Percentiles rank a stretch among this genome's conserved stretches.
These are phyloP conservation scores for Rubroshorea leprosula DNA, from an alignment of 345 rosid genomes.

Conservation along the genomic window DNA sequence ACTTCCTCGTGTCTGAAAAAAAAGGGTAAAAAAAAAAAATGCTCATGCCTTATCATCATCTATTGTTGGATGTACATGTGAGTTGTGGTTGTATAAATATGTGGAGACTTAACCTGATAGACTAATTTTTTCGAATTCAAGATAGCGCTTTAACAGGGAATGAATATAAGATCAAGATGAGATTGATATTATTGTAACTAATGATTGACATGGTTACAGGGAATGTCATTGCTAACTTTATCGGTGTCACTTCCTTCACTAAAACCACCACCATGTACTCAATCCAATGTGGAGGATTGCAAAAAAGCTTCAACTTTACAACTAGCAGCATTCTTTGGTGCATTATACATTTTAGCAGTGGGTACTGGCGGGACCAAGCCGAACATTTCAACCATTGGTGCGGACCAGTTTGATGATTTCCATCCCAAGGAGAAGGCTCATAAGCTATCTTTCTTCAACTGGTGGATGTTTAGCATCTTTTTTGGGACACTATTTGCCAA, in stretches of 20 bases:
- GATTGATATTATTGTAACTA: not conserved
- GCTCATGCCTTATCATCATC: no score
- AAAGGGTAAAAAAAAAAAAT: no score
- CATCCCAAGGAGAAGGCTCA: conserved; percentile 60
- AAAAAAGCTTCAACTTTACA: conserved; percentile 50
- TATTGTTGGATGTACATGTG: no score
- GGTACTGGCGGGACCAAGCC: conserved; percentile 88
- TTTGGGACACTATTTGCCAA: conserved; percentile 74
- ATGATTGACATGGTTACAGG: conserved; percentile 31
- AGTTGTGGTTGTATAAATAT: no score
- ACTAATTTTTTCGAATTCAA: no score
- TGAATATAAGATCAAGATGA: not conserved
- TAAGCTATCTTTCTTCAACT: conserved; percentile 84
- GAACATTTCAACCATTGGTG: conserved; percentile 82
- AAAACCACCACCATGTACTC: conserved; percentile 49
- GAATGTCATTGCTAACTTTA: conserved; percentile 59
- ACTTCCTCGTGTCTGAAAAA: no score
- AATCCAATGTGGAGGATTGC: conserved; percentile 27
- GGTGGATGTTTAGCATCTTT: conserved; percentile 92
- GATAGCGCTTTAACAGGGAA: not conserved
- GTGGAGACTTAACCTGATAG: no score
- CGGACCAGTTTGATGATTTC: conserved; percentile 84
- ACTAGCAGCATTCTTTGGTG: conserved; percentile 53
- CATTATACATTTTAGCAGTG: conserved; percentile 58
- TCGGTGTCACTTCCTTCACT: conserved; percentile 54